Percentiles rank a stretch among this genome's conserved stretches.
These are phyloP conservation scores for Solanum stenotomum DNA, from an alignment of 257 asterid species.

Conservation along the genomic window DNA sequence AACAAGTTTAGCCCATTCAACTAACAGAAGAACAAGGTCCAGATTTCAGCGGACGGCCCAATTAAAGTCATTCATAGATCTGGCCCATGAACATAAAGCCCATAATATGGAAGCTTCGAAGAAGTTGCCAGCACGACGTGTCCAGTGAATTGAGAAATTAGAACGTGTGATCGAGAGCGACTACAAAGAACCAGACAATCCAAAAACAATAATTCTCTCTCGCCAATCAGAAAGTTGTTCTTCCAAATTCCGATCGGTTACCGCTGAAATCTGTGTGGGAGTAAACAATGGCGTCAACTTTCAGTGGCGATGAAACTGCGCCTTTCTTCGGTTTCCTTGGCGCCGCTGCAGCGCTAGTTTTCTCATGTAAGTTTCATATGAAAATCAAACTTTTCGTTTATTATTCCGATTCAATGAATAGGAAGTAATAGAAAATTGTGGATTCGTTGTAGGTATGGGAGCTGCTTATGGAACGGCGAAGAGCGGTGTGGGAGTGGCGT, in stretches of 20 bases:
- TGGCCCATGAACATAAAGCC: background rate
- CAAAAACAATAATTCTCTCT: background rate
- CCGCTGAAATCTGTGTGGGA: background rate
- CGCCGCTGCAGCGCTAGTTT: constrained; percentile 19
- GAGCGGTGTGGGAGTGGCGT: background rate
- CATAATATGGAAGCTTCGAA: background rate
- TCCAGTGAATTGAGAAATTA: background rate
- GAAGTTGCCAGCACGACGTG: background rate
- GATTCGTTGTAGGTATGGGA: constrained; percentile 21
- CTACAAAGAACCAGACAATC: background rate
- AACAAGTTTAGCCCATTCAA: background rate
- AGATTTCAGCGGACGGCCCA: background rate
- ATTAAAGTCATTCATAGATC: background rate
- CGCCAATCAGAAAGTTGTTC: background rate
- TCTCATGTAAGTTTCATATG: constrained; percentile 18
- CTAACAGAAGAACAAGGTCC: background rate
- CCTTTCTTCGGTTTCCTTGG: background rate
- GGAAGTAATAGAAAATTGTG: background rate
- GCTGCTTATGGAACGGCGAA: constrained; percentile 8
- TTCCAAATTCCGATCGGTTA: background rate
- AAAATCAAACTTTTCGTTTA: background rate
- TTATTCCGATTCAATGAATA: background rate
- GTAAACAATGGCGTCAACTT: constrained; percentile 11
- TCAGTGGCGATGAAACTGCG: constrained; percentile 6
- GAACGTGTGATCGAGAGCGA: constrained; percentile 6